These are phyloP conservation scores for Tinospora cordifolia DNA, from an alignment of 164 flowering plant species.

Conservation along the genomic window DNA sequence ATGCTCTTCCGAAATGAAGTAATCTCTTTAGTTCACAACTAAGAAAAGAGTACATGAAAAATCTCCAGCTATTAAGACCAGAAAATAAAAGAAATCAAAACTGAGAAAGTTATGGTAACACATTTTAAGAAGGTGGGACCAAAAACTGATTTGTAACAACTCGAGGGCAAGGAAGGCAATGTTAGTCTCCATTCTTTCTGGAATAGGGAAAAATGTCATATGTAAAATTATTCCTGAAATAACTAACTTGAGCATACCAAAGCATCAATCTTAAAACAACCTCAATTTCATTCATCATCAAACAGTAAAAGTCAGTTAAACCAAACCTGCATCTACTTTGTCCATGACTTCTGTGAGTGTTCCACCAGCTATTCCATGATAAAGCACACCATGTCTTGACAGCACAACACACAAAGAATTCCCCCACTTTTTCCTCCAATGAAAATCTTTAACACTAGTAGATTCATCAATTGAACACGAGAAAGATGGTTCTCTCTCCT, in stretches of 20 bases:
- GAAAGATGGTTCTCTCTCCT: constrained; percentile 54
- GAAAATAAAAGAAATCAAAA: too few species aligned
- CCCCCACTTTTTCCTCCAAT: constrained; percentile 48
- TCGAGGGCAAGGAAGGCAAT: too few species aligned
- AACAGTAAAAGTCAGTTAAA: constrained; percentile 4
- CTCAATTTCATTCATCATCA: neutral
- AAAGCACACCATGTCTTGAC: constrained; percentile 50
- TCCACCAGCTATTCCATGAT: constrained; percentile 39
- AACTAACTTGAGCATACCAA: neutral
- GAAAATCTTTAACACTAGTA: constrained; percentile 51
- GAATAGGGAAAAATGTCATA: neutral
- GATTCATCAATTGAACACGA: constrained; percentile 44
- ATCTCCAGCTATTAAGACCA: too few species aligned
- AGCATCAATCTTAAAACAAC: neutral
- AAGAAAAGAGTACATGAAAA: too few species aligned
- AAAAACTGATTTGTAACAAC: too few species aligned
- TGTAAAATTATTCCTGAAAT: neutral
- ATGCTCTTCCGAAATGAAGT: too few species aligned
- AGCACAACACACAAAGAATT: constrained; percentile 51
- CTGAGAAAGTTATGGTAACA: too few species aligned
- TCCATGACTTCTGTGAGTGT: constrained; percentile 47
- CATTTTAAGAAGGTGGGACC: too few species aligned
- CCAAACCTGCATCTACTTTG: constrained; percentile 79
- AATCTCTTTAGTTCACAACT: too few species aligned
- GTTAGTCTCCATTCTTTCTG: too few species aligned